Conservation (phyloP, 495 filamentous ascomycete species). For the Neurospora hispaniola region DNA sequence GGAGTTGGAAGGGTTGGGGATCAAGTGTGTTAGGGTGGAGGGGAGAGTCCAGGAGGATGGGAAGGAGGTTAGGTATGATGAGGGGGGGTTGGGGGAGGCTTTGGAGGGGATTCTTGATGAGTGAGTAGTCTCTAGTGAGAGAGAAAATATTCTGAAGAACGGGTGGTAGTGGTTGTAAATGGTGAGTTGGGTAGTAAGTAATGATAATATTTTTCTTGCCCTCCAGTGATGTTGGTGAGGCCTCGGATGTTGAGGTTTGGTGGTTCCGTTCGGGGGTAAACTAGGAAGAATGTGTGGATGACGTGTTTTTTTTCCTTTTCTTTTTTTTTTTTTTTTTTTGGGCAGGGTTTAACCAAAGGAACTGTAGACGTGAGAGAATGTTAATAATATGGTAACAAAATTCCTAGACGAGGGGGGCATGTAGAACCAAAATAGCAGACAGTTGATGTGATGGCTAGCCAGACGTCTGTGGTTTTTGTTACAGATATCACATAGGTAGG, state of each 20-base stretch:
- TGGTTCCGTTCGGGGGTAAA: not conserved
- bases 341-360: not conserved
- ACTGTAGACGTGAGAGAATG: not conserved
- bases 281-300: not conserved
- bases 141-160: not conserved
- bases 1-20: slow-evolving; percentile 53
- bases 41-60: slow-evolving; percentile 46
- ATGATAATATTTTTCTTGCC: not conserved
- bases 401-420: not conserved
- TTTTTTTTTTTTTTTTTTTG: too few relatives aligned
- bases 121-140: not conserved
- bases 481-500: not conserved
- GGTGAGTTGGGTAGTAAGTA: not conserved
- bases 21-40: slow-evolving; percentile 67
- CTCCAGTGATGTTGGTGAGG: not conserved
- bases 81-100: slow-evolving; percentile 60
- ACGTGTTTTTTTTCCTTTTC: not conserved
- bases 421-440: not conserved
- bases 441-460: not conserved
- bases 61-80: slow-evolving; percentile 57
- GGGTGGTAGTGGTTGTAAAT: too few relatives aligned
- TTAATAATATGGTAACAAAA: not conserved
- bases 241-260: not conserved
- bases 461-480: not conserved
- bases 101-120: slow-evolving; percentile 62